Base-by-base conservation (phyloP, 352 stramenopile species). In the Hyaloperonospora brassicae region DNA sequence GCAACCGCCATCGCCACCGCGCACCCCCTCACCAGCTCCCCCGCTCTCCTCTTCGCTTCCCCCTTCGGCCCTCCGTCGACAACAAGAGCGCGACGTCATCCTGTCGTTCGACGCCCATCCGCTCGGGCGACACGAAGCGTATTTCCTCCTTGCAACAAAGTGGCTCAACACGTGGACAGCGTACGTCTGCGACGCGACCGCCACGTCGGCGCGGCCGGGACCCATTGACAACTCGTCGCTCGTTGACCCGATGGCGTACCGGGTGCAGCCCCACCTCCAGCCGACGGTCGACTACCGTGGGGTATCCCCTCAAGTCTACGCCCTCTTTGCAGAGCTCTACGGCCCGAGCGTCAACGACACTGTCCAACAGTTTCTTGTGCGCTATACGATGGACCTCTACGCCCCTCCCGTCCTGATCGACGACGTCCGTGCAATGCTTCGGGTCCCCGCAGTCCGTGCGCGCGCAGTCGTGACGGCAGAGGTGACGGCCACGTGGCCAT, bases 131-230 rank as follows among this genome's bases (percentile, higher is more conserved):
- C 73, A 83, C 17, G 79, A 92, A 24, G 81, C 81, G 31, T 92
- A 77, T 77, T 87, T 85, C 63, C 62, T 92, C 25, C 64, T 92
- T 17, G 81, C 89, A 57, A 87, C 77, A 23, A 66, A 61, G 52
- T 92, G 81, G 81, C 67, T 92, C 25, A 77, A 89, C 55, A 72
- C 73, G 31, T 92, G 81, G 81, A 88, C 89, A 79, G 67, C 65
- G 31, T 92, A 84, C 67, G 73, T 89, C 14, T 50, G 89, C 45
- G 74, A 86, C 62, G 65, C 74, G 22, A 73, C 71, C 24, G 73
- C 68, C 27, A 60, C 75, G 2, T 54, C 80, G 5, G 47, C 64
- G 48, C 71, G 75, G 47, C 79, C 79, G 0, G 81, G 81, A 1
- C 72, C 79, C 36, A 52, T 92, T 13, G 84, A 67, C 30, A 89